A percentile compares a stretch with the other conserved stretches of the same genome.
Conservation (phyloP, 2,329 filamentous ascomycete genomes). For the Falciphora oryzae region DNA sequence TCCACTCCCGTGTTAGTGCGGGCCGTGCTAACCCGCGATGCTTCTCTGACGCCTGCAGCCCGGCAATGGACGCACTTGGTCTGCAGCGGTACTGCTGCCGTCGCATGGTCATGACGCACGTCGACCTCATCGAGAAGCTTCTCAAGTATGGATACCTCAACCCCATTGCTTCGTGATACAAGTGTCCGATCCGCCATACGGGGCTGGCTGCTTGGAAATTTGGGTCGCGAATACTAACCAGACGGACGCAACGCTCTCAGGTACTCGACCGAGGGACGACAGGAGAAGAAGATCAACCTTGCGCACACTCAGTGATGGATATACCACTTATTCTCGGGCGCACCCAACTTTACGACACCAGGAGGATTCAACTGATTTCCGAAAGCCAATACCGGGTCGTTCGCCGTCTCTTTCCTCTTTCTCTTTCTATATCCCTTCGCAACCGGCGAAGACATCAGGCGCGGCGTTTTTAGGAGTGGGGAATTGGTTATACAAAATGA, state of each 20-base stretch:
- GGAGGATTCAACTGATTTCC: neutral
- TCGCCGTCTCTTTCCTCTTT: neutral
- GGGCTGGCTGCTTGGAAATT: neutral
- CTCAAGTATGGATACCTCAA: conserved; percentile 61
- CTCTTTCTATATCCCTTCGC: neutral
- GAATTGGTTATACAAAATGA: neutral
- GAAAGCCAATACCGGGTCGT: neutral
- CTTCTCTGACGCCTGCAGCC: conserved; percentile 46
- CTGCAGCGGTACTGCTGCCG: conserved; percentile 97
- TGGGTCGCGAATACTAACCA: neutral
- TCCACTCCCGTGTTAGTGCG: too few relatives aligned
- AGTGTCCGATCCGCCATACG: too few relatives aligned
- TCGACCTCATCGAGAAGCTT: conserved; percentile 97
- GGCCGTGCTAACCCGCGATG: conserved; percentile 21
- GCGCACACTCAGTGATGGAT: conserved; percentile 11
- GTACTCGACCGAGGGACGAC: conserved; percentile 58
- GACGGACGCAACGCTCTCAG: conserved; percentile 25
- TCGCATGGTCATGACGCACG: conserved; percentile 99
- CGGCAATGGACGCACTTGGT: conserved; percentile 92
- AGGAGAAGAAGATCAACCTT: conserved; percentile 51
- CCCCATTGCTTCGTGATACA: too few relatives aligned
- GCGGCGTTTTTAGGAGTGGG: neutral
- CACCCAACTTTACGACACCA: neutral
- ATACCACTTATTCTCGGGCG: neutral
- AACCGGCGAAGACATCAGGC: neutral